Conservation (phyloP, 1,139 yeast species). For the Kodamaea sp. region DNA sequence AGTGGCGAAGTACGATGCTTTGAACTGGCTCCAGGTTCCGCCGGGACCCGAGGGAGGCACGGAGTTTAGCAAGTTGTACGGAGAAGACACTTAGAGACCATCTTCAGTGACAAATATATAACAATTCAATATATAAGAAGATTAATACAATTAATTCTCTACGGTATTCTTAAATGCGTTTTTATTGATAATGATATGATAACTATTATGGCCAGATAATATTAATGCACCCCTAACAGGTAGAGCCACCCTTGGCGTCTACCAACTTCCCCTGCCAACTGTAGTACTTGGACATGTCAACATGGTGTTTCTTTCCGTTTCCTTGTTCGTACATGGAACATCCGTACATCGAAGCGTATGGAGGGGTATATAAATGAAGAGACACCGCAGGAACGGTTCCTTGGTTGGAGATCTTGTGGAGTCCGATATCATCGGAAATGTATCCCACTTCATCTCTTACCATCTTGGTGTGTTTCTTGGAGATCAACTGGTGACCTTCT, state of each 20-base stretch:
- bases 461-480: constrained; percentile 36
- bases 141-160: too few species aligned
- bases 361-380: constrained; percentile 76
- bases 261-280: constrained; percentile 59
- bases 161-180: too few species aligned
- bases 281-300: constrained; percentile 61
- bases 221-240: constrained; percentile 34
- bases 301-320: constrained; percentile 56
- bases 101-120: too few species aligned
- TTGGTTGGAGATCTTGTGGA: constrained; percentile 65
- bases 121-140: too few species aligned
- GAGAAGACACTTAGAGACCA: background rate
- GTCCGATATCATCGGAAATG: constrained; percentile 66
- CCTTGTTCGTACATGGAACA: constrained; percentile 60
- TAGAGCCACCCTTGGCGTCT: constrained; percentile 28
- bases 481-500: constrained; percentile 28
- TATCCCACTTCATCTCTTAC: constrained; percentile 57
- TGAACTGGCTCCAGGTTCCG: constrained; percentile 81
- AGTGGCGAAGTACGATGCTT: constrained; percentile 52
- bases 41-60: constrained; percentile 58
- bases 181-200: too few species aligned
- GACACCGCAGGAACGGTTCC: constrained; percentile 54
- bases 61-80: constrained; percentile 53
- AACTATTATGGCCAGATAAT: too few species aligned
- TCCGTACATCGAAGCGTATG: constrained; percentile 70